Conservation (phyloP, 495 filamentous ascomycete species). For the Parmelia sp. region DNA sequence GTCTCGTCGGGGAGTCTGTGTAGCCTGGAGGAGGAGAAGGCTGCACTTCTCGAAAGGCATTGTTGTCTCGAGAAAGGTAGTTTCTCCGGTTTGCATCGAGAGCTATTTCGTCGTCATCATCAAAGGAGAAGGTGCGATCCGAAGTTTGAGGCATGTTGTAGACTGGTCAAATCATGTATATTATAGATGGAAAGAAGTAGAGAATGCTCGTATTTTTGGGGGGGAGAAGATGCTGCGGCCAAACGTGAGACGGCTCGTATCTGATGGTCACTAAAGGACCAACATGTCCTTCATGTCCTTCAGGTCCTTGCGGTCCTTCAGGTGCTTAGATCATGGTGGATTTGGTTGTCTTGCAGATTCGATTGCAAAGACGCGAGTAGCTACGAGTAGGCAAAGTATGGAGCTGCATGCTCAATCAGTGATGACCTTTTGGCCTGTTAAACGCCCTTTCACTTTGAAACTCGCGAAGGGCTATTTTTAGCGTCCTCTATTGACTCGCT, state of each 20-base stretch:
- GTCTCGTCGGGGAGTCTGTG: constrained; percentile 25
- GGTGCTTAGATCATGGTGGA: not conserved
- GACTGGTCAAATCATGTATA: too few relatives aligned
- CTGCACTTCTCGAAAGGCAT: constrained; percentile 26
- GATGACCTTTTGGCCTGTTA: too few relatives aligned
- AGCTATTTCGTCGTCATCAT: constrained; percentile 21
- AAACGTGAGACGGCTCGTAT: not conserved
- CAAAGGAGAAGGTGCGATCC: constrained; percentile 27
- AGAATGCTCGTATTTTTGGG: not conserved
- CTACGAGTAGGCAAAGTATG: too few relatives aligned
- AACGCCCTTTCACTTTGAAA: not conserved
- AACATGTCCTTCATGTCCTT: not conserved
- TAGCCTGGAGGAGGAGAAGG: constrained; percentile 25
- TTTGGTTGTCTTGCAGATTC: not conserved
- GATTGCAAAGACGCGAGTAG: too few relatives aligned
- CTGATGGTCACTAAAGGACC: not conserved
- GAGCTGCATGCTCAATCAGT: too few relatives aligned
- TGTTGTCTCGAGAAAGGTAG: constrained; percentile 15
- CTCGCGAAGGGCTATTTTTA: not conserved
- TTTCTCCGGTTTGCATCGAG: constrained; percentile 20
- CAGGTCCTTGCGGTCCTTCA: too few relatives aligned
- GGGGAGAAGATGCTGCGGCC: not conserved
- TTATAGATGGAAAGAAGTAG: not conserved
- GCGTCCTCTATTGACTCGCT: not conserved
- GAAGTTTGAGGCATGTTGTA: constrained; percentile 15